phyloP scores from a whole-genome alignment of 495 filamentous ascomycete species.

The Aspergillus campestris region DNA sequence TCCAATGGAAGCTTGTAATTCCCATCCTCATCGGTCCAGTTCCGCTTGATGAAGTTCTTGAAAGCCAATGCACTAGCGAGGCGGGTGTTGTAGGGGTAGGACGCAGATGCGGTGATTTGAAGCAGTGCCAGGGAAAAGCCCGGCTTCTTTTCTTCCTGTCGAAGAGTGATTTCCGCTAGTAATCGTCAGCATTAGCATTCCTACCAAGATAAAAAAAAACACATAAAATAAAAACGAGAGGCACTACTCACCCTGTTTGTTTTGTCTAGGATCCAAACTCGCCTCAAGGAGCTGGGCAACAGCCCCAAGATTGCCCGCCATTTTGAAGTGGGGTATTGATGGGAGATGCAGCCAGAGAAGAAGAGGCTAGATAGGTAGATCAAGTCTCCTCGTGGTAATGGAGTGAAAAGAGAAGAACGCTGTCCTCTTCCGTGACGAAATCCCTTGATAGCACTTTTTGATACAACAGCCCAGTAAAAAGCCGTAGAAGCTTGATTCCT shows the following conservation, averaged over 20 bases:
- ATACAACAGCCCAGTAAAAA: slow-evolving; percentile 6
- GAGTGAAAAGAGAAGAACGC: background rate
- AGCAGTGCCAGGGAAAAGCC: slow-evolving; percentile 83
- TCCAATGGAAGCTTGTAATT: slow-evolving; percentile 72
- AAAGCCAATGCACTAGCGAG: slow-evolving; percentile 91
- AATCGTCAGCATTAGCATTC: slow-evolving; percentile 7
- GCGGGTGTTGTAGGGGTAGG: slow-evolving; percentile 62
- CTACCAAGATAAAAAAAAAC: slow-evolving; percentile 1
- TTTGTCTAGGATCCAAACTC: slow-evolving; percentile 74
- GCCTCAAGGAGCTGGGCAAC: slow-evolving; percentile 75
- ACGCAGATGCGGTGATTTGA: slow-evolving; percentile 70
- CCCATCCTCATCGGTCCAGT: slow-evolving; percentile 91
- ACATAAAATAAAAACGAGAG: slow-evolving; percentile 8
- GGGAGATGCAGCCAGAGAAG: background rate
- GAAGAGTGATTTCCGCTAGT: slow-evolving; percentile 71
- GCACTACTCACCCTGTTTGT: slow-evolving; percentile 68
- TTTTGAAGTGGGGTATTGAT: slow-evolving; percentile 39
- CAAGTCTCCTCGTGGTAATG: background rate
- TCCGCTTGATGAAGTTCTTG: slow-evolving; percentile 93
- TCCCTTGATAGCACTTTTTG: background rate
- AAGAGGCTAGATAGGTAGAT: background rate
- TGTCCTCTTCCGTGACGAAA: background rate
- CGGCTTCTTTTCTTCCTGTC: slow-evolving; percentile 65
- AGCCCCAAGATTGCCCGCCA: slow-evolving; percentile 66
- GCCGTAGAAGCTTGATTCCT: slow-evolving; percentile 15